Conservation (phyloP, 2,329 filamentous ascomycete species). For the Podosphaera leucotricha region DNA sequence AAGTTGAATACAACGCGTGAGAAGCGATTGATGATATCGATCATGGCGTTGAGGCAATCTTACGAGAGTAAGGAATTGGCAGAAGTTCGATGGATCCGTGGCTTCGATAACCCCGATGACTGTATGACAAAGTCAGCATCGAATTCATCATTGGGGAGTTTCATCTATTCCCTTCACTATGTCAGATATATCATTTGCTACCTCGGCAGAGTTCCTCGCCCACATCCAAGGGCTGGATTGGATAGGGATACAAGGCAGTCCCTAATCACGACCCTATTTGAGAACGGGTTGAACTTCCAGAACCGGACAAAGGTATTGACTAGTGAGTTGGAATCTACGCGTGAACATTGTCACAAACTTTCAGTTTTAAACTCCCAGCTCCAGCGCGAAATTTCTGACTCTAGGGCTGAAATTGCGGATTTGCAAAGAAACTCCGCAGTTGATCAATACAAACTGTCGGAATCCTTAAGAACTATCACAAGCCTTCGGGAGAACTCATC, state of each 20-base stretch:
- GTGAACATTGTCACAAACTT: neutral
- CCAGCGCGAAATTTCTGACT: neutral
- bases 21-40: no score
- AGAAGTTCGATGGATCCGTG: no score
- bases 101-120: no score
- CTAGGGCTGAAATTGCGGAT: neutral
- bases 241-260: neutral
- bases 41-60: no score
- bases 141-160: no score
- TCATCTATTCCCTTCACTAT: no score
- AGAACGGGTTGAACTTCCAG: neutral
- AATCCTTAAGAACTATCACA: neutral
- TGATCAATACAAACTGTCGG: neutral
- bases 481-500: neutral
- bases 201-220: neutral
- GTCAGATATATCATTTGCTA: neutral
- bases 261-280: neutral
- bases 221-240: neutral
- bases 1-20: no score
- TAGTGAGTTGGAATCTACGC: neutral
- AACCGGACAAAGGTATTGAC: neutral
- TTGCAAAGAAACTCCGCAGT: neutral
- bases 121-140: no score
- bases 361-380: neutral
- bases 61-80: no score